Percentiles rank a stretch among this genome's conserved stretches.
Evolutionary conservation across 805 yeast species (phyloP).

Genomic region (Starmerella vaccinii): DNA sequence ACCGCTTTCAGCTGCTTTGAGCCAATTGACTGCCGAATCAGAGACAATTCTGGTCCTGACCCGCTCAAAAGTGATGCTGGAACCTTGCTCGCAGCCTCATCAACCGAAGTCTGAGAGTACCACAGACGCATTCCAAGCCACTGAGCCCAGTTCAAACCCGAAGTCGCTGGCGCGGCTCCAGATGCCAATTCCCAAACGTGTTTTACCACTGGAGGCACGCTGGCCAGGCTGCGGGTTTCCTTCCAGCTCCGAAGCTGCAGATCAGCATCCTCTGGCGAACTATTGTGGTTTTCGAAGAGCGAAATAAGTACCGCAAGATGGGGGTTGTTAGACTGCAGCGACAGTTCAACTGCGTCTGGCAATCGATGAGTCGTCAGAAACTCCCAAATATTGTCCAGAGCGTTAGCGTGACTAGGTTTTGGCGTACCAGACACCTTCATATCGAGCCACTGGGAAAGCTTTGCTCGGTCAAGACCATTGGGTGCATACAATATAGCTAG

Average conservation of each 20-base stretch:
- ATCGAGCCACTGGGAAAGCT: constrained; percentile 27
- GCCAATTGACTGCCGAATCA: constrained; percentile 16
- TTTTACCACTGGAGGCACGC: constrained; percentile 45
- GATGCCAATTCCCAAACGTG: constrained; percentile 57
- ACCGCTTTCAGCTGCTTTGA: constrained; percentile 13
- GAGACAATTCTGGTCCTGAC: constrained; percentile 17
- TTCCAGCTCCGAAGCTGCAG: constrained; percentile 62
- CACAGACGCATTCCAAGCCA: constrained; percentile 49
- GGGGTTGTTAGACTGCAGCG: constrained; percentile 50
- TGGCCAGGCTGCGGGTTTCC: constrained; percentile 33
- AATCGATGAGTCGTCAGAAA: constrained; percentile 42
- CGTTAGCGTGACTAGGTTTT: constrained; percentile 11
- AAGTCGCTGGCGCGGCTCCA: constrained; percentile 24
- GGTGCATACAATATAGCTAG: constrained; percentile 4
- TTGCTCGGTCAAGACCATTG: neutral
- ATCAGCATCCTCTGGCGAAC: constrained; percentile 45
- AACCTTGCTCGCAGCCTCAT: constrained; percentile 9
- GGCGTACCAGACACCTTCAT: constrained; percentile 49
- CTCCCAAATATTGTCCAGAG: constrained; percentile 43
- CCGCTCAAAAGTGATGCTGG: constrained; percentile 1
- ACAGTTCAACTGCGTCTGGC: constrained; percentile 49
- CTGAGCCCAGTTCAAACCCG: constrained; percentile 53
- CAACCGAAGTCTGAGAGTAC: constrained; percentile 38
- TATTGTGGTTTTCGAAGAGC: constrained; percentile 48
- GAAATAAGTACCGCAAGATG: constrained; percentile 67